phyloP scores from a whole-genome alignment of 176 grass and related monocot genomes.

The Bromus sterilis region DNA sequence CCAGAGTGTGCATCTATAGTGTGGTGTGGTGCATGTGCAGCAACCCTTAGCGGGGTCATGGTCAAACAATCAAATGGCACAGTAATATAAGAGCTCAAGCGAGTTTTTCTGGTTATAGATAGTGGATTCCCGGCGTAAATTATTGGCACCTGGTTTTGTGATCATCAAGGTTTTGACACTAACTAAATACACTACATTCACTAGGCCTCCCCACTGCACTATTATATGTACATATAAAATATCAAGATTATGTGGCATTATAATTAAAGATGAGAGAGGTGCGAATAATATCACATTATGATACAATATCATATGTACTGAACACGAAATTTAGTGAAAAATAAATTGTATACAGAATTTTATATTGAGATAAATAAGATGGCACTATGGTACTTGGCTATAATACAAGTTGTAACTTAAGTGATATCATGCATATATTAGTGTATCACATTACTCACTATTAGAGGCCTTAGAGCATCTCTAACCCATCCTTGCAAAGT shows the following conservation, averaged over 20 bases:
- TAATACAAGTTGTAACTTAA: not conserved
- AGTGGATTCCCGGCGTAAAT: not conserved
- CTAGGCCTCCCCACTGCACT: not conserved
- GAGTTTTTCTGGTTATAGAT: too few relatives aligned
- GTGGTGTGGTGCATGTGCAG: not conserved
- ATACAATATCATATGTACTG: too few relatives aligned
- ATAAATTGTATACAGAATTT: not conserved
- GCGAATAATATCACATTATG: too few relatives aligned
- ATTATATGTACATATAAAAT: not conserved
- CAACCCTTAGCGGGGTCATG: not conserved
- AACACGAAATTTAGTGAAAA: not conserved
- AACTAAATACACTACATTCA: too few relatives aligned
- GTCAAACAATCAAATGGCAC: not conserved
- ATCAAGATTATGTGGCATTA: not conserved
- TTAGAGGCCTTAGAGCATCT: not conserved
- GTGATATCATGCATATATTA: not conserved
- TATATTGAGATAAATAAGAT: not conserved
- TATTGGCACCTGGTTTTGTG: not conserved
- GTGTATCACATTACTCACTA: not conserved
- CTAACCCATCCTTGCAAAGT: too few relatives aligned
- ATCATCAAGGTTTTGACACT: too few relatives aligned
- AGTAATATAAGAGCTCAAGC: too few relatives aligned
- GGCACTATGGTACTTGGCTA: not conserved
- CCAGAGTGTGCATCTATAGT: not conserved
- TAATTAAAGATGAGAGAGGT: not conserved